Conservation (phyloP, 2,329 filamentous ascomycete species). For the Fragosphaeria purpurea region DNA sequence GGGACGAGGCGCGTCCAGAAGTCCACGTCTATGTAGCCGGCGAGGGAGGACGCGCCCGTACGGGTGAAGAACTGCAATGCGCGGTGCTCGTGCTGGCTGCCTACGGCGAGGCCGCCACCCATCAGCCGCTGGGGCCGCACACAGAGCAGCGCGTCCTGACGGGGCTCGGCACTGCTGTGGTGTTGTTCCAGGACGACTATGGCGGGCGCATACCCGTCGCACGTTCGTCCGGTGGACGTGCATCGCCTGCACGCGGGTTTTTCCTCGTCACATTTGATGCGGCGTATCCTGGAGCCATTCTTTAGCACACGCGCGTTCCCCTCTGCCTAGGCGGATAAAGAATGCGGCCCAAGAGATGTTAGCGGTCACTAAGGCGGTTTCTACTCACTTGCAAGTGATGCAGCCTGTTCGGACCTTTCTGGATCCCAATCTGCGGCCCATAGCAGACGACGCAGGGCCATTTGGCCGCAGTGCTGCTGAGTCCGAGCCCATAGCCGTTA, state of each 20-base stretch:
- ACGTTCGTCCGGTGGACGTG: conserved; percentile 1
- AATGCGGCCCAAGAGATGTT: no score
- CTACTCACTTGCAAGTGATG: conserved; percentile 6
- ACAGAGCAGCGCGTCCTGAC: neutral
- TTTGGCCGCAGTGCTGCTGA: no score
- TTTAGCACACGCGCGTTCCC: no score
- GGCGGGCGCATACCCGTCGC: conserved; percentile 1
- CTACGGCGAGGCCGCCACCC: neutral
- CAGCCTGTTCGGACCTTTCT: conserved; percentile 2
- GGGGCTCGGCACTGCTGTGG: no score
- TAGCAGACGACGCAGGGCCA: no score
- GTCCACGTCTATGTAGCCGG: neutral
- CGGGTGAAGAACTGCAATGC: conserved; percentile 1
- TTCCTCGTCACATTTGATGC: conserved; percentile 1
- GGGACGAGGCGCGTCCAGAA: conserved; percentile 3
- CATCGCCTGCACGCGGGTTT: conserved; percentile 2
- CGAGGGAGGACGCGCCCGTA: neutral
- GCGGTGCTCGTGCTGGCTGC: neutral
- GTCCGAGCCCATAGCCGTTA: no score
- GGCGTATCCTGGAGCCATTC: neutral
- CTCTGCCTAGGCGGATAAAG: no score
- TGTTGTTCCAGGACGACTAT: no score
- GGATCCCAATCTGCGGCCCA: neutral
- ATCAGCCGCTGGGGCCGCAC: neutral
- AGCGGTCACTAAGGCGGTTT: no score